Evolutionary conservation across 1,284 basidiomycete species (phyloP).

Genomic region (Cutaneotrichosporon curvatum): DNA sequence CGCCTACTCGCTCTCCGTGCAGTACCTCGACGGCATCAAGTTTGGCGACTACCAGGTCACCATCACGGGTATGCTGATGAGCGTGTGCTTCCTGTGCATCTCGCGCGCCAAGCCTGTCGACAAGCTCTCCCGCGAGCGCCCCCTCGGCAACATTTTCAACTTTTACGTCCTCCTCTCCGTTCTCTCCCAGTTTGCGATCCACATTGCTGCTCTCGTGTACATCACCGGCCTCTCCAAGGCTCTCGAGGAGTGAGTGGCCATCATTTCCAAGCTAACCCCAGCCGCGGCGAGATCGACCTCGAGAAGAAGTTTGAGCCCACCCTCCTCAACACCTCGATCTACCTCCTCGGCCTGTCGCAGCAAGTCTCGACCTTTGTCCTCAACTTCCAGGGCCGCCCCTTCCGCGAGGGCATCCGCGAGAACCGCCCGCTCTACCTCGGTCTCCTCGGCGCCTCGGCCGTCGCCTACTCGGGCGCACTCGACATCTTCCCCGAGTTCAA

Average conservation of each 20-base stretch:
- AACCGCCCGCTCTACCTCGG: slow-evolving; percentile 88
- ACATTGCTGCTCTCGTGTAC: slow-evolving; percentile 80
- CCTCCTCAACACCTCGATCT: slow-evolving; percentile 88
- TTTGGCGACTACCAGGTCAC: slow-evolving; percentile 95
- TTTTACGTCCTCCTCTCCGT: slow-evolving; percentile 86
- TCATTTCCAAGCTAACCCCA: slow-evolving; percentile 44
- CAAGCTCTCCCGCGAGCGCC: slow-evolving; percentile 81
- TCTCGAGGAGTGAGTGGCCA: slow-evolving; percentile 61
- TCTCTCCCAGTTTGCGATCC: slow-evolving; percentile 80
- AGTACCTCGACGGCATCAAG: slow-evolving; percentile 95
- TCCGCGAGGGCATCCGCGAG: slow-evolving; percentile 90
- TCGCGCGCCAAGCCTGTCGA: slow-evolving; percentile 95
- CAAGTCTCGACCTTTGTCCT: slow-evolving; percentile 95
- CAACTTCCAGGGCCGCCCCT: slow-evolving; percentile 94
- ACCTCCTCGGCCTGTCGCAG: slow-evolving; percentile 83
- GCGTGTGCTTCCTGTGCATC: slow-evolving; percentile 92
- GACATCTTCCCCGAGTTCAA: slow-evolving; percentile 95
- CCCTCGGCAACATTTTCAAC: slow-evolving; percentile 91
- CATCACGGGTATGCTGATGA: slow-evolving; percentile 90
- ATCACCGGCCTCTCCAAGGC: slow-evolving; percentile 75
- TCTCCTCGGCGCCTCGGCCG: slow-evolving; percentile 72
- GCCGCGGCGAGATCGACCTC: slow-evolving; percentile 70
- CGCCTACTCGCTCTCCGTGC: slow-evolving; percentile 88
- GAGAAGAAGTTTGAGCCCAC: slow-evolving; percentile 92
- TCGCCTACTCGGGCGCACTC: slow-evolving; percentile 86